Evolutionary conservation across 805 yeast species (phyloP).

Genomic region (Teunomyces lycoperdinae): DNA sequence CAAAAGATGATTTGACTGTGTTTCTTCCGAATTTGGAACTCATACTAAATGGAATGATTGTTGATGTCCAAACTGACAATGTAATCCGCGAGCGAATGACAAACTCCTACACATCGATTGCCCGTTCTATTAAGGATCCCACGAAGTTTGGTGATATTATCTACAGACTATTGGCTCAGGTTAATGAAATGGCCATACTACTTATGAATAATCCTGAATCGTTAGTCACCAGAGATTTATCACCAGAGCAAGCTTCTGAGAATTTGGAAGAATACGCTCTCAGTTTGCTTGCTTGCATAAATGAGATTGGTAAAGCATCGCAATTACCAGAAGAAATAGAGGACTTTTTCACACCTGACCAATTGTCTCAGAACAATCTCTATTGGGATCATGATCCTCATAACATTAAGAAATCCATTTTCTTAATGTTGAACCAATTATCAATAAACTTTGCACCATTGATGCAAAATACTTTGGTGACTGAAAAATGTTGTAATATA

Average conservation of each 20-base stretch:
- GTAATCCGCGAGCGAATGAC: slow-evolving; percentile 58
- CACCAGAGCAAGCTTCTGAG: slow-evolving; percentile 13
- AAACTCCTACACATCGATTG: slow-evolving; percentile 60
- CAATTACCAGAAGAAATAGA: slow-evolving; percentile 54
- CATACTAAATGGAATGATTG: slow-evolving; percentile 47
- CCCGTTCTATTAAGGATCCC: slow-evolving; percentile 54
- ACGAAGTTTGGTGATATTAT: slow-evolving; percentile 20
- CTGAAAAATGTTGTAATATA: slow-evolving; percentile 63
- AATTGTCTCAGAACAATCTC: slow-evolving; percentile 21
- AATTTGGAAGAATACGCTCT: slow-evolving; percentile 44
- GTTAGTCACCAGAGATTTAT: background rate
- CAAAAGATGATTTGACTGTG: slow-evolving; percentile 39
- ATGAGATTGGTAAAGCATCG: slow-evolving; percentile 71
- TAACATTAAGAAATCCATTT: slow-evolving; percentile 39
- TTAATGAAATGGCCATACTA: slow-evolving; percentile 11
- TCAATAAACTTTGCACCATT: slow-evolving; percentile 38
- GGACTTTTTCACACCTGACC: slow-evolving; percentile 34
- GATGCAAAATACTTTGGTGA: slow-evolving; percentile 44
- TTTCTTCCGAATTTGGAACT: slow-evolving; percentile 49
- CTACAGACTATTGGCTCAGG: slow-evolving; percentile 17
- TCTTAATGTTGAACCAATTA: slow-evolving; percentile 40
- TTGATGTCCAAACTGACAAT: slow-evolving; percentile 35
- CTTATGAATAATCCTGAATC: slow-evolving; percentile 7
- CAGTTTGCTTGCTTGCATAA: slow-evolving; percentile 60
- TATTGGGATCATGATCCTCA: slow-evolving; percentile 53